These are phyloP conservation scores for Heliocybe sulcata DNA, from an alignment of 1,284 basidiomycete species.

Conservation along the genomic window DNA sequence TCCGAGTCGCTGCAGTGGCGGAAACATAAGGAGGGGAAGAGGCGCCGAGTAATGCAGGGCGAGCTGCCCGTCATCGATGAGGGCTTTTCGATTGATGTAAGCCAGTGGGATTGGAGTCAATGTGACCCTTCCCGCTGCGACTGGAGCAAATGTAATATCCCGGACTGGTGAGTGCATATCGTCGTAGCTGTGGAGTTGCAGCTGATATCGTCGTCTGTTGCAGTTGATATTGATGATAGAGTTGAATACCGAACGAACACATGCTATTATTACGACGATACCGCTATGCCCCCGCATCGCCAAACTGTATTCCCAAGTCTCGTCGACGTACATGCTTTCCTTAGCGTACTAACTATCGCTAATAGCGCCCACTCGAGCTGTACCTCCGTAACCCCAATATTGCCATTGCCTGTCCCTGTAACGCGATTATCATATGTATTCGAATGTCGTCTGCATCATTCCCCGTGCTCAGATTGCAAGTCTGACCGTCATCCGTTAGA, in stretches of 20 bases:
- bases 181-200: neutral
- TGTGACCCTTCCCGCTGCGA: neutral
- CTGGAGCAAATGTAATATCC: neutral
- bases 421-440: too few relatives aligned
- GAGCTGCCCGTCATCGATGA: neutral
- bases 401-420: too few relatives aligned
- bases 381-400: too few relatives aligned
- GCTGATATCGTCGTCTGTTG: neutral
- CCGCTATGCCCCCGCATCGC: neutral
- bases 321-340: neutral
- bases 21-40: neutral
- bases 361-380: neutral
- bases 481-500: too few relatives aligned
- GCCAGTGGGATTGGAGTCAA: neutral
- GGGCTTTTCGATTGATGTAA: neutral
- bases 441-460: too few relatives aligned
- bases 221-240: neutral
- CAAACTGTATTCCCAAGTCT: neutral
- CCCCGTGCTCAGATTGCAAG: too few relatives aligned
- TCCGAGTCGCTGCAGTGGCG: neutral
- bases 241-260: neutral
- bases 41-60: neutral
- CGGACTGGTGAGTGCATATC: neutral
- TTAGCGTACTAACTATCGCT: neutral
- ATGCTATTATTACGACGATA: neutral